These are phyloP conservation scores for Niebla homalea DNA, from an alignment of 495 filamentous ascomycete species.

Conservation along the genomic window DNA sequence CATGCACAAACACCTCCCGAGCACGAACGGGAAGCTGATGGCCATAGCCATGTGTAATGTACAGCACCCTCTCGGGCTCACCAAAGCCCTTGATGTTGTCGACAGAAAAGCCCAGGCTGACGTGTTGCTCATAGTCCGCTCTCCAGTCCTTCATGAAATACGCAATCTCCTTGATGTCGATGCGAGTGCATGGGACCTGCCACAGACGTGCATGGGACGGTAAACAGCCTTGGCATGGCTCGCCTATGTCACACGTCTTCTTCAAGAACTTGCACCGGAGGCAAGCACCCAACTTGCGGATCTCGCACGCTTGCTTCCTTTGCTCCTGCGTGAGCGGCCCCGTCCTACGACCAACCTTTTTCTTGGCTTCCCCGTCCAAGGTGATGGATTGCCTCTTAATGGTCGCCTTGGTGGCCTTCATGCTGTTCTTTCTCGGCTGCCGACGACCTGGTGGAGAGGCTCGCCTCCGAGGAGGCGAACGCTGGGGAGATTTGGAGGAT, in stretches of 20 bases:
- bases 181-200: constrained; percentile 91
- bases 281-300: constrained; percentile 81
- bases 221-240: constrained; percentile 85
- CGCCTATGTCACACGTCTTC: constrained; percentile 94
- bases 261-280: constrained; percentile 95
- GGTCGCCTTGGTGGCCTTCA: constrained; percentile 68
- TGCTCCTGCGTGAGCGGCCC: constrained; percentile 87
- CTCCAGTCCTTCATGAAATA: constrained; percentile 99
- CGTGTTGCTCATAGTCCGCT: constrained; percentile 83
- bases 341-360: constrained; percentile 75
- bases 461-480: constrained; percentile 46
- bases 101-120: constrained; percentile 71
- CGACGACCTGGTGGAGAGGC: constrained; percentile 55
- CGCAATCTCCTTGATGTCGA: constrained; percentile 91
- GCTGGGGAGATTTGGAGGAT: constrained; percentile 44
- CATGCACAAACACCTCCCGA: constrained; percentile 77
- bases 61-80: constrained; percentile 60
- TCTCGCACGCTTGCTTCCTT: constrained; percentile 85
- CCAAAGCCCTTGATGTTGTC: constrained; percentile 90
- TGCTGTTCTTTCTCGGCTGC: constrained; percentile 58
- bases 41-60: constrained; percentile 82
- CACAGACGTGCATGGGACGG: constrained; percentile 84
- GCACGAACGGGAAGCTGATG: constrained; percentile 78
- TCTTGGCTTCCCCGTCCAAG: constrained; percentile 66
- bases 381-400: constrained; percentile 58